Evolutionary conservation across 768 basidiomycete species (phyloP).

Genomic region (Russula ochroleuca): DNA sequence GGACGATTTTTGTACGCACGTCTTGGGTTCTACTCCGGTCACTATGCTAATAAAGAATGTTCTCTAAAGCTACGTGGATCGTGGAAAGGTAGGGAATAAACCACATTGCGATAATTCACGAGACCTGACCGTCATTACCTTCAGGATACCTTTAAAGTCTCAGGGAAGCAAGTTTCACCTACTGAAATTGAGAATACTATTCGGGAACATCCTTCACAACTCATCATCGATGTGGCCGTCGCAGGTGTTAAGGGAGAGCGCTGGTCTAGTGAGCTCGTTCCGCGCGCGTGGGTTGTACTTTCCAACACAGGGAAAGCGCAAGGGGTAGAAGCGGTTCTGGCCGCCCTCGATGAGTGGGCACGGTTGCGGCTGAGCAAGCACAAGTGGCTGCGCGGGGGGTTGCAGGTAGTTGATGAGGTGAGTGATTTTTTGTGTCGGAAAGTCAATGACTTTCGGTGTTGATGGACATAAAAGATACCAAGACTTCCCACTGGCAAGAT

Average conservation of each 20-base stretch:
- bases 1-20: conserved; percentile 61
- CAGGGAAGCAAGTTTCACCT: conserved; percentile 76
- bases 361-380: conserved; percentile 62
- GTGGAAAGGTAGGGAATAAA: conserved; percentile 53
- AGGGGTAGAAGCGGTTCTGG: conserved; percentile 40
- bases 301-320: conserved; percentile 49
- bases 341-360: conserved; percentile 57
- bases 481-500: conserved; percentile 74
- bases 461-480: conserved; percentile 53
- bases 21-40: not conserved
- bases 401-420: conserved; percentile 61
- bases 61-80: conserved; percentile 58
- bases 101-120: not conserved
- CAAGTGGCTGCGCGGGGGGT: conserved; percentile 73
- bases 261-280: conserved; percentile 66
- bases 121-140: not conserved
- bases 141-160: conserved; percentile 77
- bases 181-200: conserved; percentile 70
- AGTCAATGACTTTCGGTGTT: not conserved
- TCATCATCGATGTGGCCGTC: conserved; percentile 60
- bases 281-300: conserved; percentile 75
- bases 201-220: conserved; percentile 49
- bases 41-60: not conserved
- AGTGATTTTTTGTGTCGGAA: not conserved
- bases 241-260: conserved; percentile 72